Evolutionary conservation across 345 rosid genomes (phyloP), one percentile per base, ranked within the genome.

Genomic region (Bruguiera gymnorhiza): DNA sequence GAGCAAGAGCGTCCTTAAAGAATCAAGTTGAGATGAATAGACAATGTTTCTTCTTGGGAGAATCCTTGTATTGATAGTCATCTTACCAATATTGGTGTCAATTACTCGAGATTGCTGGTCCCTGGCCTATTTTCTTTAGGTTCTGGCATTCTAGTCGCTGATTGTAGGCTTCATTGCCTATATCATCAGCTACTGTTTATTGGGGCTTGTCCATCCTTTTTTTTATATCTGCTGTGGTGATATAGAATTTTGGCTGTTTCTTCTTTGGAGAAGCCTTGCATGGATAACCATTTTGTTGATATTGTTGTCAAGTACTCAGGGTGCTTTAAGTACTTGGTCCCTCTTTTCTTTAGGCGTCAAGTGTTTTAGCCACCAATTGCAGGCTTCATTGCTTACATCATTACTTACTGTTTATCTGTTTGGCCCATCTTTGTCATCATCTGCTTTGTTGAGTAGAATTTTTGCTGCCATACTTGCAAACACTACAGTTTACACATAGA

Each of bases 281-380:
- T 48, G 66, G 65, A 26, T 54, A 46, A 48, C 26, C 72, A 24
- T 57, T 73, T 54, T 66, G 78, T 66, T 13, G 46, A 54, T 46
- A 34, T 36, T 62, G 62, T 32, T 53, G 67, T 67, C 39, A 27
- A 73, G 62, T 73, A 50, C 61, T 60, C 15, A 36, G 63, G 56
- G 51, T 62, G 63, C 65, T 62, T 63, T 31, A 52, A 58, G 46
- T 39, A 50, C 48, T 30, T n/a, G 21, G 24, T 23, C n/a, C 55
- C 16, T 31, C 51, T 6, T 16, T 30, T 29, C 26, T 20, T 26
- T 57, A 27, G 50, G 21, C 61, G 72, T n/a, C 18, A 57, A 55
- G 60, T 50, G 62, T 75, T 55, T 55, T 55, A 3, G 29, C 21
- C 29, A 55, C 59, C 29, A 24, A 23, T 9, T 2, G 24, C 15